Evolutionary conservation across 73 alveolate species (phyloP), one percentile per base, ranked within the genome.

Genomic region (Diophrys sp.): DNA sequence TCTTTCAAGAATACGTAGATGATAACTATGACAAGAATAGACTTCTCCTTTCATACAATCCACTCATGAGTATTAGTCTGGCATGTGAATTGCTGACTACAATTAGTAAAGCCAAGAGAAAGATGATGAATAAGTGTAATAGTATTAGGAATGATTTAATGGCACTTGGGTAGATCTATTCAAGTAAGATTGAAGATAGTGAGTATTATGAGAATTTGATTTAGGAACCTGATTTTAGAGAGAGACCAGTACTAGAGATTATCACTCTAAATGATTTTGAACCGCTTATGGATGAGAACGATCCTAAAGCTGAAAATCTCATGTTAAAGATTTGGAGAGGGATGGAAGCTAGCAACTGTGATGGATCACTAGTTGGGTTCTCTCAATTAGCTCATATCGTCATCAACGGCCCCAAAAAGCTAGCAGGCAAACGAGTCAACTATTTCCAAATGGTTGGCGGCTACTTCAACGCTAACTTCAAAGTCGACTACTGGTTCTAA

Each of bases 221-320:
- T 54, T 54, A 69, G 77, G 89, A 83, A 31, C 54, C 31, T 29
- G 93, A 86, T 33, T 86, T 80, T 70, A 14, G 70, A 74, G 83
- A 67, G 1, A 79, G 93, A 33, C 73, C 89, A 0, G 77, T 86
- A 2, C 78, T 86, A 31, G 80, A 86, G 68, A 80, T 73, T 32
- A 86, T 86, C 54, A 78, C 87, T 28, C 71, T 73, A 11, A 62
- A 67, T 33, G 74, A 74, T 18, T 80, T 86, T 73, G 93, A 86
- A 67, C 83, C 93, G 26, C 79, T 86, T 29, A 86, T 86, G 93
- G 87, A 72, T 32, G 89, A 79, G 34, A 71, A 74, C 2, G 93
- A 86, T 67, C 89, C 89, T 1, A 86, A 86, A 71, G 89, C 93
- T 8, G 93, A 86, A 66, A 86, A 80, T 56, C 27, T 86, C 31